Percentiles rank a stretch among this genome's conserved stretches.
Evolutionary conservation across 192 early-diverging fungal species (phyloP).

Genomic region (Rhizoclosmatium sp.): DNA sequence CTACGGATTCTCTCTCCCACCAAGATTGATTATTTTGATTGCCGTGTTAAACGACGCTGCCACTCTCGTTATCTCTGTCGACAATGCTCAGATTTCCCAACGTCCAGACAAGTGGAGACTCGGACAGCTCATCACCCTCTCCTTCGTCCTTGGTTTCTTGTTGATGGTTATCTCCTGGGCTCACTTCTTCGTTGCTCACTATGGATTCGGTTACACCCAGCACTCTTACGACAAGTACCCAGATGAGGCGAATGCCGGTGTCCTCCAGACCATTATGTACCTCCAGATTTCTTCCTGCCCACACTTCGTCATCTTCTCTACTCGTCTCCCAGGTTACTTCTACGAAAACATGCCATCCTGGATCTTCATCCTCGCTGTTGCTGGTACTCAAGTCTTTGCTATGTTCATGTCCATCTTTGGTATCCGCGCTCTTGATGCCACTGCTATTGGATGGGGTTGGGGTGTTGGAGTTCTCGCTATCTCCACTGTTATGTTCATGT

Average conservation of each 20-base stretch:
- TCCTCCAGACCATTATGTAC: constrained; percentile 91
- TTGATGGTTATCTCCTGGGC: constrained; percentile 73
- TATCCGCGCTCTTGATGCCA: constrained; percentile 41
- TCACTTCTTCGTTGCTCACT: constrained; percentile 80
- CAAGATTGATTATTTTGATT: constrained; percentile 86
- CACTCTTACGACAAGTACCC: neutral
- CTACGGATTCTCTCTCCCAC: constrained; percentile 84
- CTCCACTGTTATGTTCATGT: constrained; percentile 82
- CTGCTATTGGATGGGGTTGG: constrained; percentile 65
- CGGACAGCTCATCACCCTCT: constrained; percentile 84
- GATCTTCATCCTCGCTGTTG: constrained; percentile 81
- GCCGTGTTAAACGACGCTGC: constrained; percentile 93
- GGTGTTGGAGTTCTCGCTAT: constrained; percentile 77
- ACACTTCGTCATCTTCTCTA: constrained; percentile 98
- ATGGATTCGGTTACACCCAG: constrained; percentile 55
- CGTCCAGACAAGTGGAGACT: constrained; percentile 90
- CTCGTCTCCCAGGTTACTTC: constrained; percentile 86
- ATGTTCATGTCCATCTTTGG: constrained; percentile 89
- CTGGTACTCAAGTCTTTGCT: constrained; percentile 91
- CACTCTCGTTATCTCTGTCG: constrained; percentile 91
- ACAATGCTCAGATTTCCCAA: constrained; percentile 81
- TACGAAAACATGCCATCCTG: constrained; percentile 86
- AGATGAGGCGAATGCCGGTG: constrained; percentile 39
- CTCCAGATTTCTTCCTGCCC: constrained; percentile 92
- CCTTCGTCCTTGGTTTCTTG: constrained; percentile 83